These are phyloP conservation scores for Globisporangium alternatum DNA, from an alignment of 352 stramenopile species.

Conservation along the genomic window DNA sequence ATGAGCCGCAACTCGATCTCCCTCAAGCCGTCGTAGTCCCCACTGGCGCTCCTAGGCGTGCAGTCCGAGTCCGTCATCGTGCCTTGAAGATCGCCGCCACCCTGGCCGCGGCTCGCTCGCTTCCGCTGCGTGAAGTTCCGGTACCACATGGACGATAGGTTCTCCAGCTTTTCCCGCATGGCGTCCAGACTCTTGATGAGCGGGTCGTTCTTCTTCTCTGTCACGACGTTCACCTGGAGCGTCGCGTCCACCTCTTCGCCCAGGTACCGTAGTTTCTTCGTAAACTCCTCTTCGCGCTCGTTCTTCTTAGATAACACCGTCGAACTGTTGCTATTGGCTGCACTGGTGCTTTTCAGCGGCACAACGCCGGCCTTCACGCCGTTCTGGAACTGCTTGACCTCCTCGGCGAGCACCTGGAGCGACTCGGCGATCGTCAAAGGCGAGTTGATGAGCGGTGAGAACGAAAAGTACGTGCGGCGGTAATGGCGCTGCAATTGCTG, in stretches of 20 bases:
- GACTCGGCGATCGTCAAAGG: constrained; percentile 58
- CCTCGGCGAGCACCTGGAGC: constrained; percentile 48
- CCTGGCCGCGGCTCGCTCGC: constrained; percentile 12
- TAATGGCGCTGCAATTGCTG: constrained; percentile 65
- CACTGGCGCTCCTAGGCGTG: constrained; percentile 12
- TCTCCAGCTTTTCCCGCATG: constrained; percentile 70
- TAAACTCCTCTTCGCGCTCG: constrained; percentile 46
- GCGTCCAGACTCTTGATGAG: constrained; percentile 62
- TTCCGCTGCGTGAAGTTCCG: constrained; percentile 48
- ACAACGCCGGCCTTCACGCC: constrained; percentile 44
- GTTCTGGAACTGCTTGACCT: constrained; percentile 57
- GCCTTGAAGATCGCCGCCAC: constrained; percentile 15
- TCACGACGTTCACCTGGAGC: constrained; percentile 62
- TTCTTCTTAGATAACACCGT: constrained; percentile 16
- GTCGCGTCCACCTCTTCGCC: constrained; percentile 66
- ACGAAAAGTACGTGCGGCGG: constrained; percentile 55
- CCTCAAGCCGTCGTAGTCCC: constrained; percentile 30
- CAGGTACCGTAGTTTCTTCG: constrained; percentile 56
- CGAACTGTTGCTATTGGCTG: constrained; percentile 15
- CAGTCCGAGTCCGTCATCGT: constrained; percentile 16
- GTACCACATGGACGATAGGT: constrained; percentile 65
- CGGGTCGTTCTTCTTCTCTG: constrained; percentile 77
- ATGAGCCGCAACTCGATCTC: constrained; percentile 63
- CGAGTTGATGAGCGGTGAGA: constrained; percentile 55
- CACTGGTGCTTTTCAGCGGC: constrained; percentile 21